Conservation (phyloP, 192 early-diverging fungal genomes). For the Lobosporangium transversale region DNA sequence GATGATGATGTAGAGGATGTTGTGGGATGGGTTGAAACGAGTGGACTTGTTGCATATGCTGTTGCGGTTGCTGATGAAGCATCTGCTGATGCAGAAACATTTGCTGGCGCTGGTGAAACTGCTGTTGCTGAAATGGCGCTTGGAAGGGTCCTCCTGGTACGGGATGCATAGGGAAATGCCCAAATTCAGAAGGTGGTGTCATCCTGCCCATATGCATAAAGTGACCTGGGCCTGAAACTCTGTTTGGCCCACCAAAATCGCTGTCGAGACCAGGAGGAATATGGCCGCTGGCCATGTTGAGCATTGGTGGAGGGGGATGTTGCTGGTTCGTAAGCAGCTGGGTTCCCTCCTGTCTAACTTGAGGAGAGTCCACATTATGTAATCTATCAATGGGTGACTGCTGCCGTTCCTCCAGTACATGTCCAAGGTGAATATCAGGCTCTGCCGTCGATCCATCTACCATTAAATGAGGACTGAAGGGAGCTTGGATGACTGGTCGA, state of each 20-base stretch:
- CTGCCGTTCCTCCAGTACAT: neutral
- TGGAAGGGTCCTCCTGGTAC: conserved; percentile 8
- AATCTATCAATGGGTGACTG: conserved; percentile 12
- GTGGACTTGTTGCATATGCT: conserved; percentile 15
- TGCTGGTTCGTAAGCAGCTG: neutral
- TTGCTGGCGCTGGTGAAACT: conserved; percentile 18
- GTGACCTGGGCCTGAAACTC: conserved; percentile 15
- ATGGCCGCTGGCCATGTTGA: conserved; percentile 10
- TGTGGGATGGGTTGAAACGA: conserved; percentile 9
- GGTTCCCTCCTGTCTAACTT: conserved; percentile 4
- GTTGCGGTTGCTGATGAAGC: conserved; percentile 30
- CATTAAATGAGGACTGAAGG: too few relatives aligned
- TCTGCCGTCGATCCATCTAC: neutral
- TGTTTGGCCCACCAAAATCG: conserved; percentile 6
- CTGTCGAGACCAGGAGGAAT: conserved; percentile 18
- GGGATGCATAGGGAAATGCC: conserved; percentile 27
- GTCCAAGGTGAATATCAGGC: neutral
- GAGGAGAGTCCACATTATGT: conserved; percentile 11
- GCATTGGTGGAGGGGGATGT: conserved; percentile 10
- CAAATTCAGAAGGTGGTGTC: conserved; percentile 34
- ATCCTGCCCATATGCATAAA: conserved; percentile 35
- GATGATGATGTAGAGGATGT: neutral
- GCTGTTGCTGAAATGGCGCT: conserved; percentile 19
- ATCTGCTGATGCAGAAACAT: conserved; percentile 45
- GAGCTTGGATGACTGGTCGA: neutral